Evolutionary conservation across 306 rosid genomes (phyloP), one percentile per base, ranked within the genome.

Genomic region (Dicorynia guianensis): DNA sequence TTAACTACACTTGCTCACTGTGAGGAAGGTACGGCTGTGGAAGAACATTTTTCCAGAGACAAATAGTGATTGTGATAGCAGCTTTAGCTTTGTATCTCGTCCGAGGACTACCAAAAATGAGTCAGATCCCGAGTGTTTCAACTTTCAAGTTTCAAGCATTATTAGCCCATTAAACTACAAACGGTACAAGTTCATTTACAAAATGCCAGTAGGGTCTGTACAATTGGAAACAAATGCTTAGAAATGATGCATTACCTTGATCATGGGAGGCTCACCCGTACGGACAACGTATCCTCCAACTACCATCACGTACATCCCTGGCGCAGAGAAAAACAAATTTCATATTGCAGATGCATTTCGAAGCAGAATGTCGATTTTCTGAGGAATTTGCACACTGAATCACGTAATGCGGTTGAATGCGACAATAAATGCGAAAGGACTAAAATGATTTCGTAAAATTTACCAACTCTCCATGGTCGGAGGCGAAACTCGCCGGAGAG

Each of bases 301-400:
- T 1, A 89, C 94, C 97, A 93, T 88, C 4, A 91, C 93, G 60
- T 93, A 91, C 97, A 89, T 91, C 72, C 97, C 98, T 90, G 72
- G 4, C 63, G 62, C n/a, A 61, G 52, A 59, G 40, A 17, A 2
- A 12, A 11, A 42, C 3, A 3, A 14, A 65, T 30, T 3, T 13
- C 25, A 67, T 15, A 65, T 9, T 19, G 9, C 3, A 75, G 53
- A 38, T 11, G 6, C 52, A 44, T 49, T 55, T 19, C 40, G 19
- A 40, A 6, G 0, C 36, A 64, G 18, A 18, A 20, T 18, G 49
- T 13, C 8, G 44, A 17, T 13, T 36, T 30, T 44, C 49, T 69
- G 43, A 60, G 25, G 18, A 76, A 46, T 42, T 19, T 36, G 43
- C 38, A 13, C 11, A 34, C 18, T 35, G 48, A 44, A 63, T 53